Evolutionary conservation across 441 rosid species (phyloP).

Genomic region (Pelargonium myrrhifolium): DNA sequence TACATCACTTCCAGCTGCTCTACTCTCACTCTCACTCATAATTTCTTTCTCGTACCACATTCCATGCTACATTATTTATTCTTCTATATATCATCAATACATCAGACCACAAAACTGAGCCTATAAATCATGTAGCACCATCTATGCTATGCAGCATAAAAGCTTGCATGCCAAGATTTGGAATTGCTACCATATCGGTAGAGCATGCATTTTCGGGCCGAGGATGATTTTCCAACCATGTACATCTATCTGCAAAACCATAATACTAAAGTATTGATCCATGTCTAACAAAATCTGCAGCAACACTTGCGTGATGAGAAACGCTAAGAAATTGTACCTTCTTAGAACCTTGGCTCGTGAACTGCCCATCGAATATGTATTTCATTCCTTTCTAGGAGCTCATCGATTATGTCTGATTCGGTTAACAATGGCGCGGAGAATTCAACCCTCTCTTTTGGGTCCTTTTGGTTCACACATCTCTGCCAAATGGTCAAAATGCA

Average conservation of each 20-base stretch:
- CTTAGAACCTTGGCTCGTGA: conserved; percentile 41
- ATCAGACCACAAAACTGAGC: background rate
- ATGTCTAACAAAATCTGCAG: background rate
- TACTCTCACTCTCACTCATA: too few species aligned
- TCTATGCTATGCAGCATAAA: background rate
- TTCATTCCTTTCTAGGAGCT: conserved; percentile 53
- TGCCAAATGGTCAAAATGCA: conserved; percentile 8
- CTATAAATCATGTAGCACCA: background rate
- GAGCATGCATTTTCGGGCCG: too few species aligned
- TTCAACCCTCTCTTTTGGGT: conserved; percentile 22
- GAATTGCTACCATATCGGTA: too few species aligned
- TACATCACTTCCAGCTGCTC: too few species aligned
- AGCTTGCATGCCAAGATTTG: background rate
- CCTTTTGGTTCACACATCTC: conserved; percentile 15
- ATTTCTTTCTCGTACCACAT: too few species aligned
- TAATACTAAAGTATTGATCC: background rate
- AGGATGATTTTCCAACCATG: background rate
- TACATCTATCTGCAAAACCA: background rate
- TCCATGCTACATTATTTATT: too few species aligned
- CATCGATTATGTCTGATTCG: conserved; percentile 44
- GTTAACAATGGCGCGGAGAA: conserved; percentile 51
- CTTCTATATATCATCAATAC: too few species aligned
- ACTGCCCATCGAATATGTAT: conserved; percentile 50
- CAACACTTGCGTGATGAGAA: background rate
- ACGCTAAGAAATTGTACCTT: conserved; percentile 27